These are phyloP conservation scores for Geotrichum europaeum DNA, from an alignment of 1,139 yeast genomes.

Conservation along the genomic window DNA sequence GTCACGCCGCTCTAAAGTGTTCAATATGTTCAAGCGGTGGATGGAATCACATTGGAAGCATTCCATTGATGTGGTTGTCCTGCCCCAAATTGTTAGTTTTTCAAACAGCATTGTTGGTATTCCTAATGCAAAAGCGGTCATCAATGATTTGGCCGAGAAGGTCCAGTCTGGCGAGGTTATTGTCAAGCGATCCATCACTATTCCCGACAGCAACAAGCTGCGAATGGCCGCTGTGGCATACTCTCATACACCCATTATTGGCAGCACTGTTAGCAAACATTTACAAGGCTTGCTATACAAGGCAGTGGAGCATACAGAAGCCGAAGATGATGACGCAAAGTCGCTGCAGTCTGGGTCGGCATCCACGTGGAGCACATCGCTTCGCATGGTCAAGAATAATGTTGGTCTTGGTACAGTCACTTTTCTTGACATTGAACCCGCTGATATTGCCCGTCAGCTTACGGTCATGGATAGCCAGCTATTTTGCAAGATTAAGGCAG, in stretches of 20 bases:
- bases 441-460: conserved; percentile 79
- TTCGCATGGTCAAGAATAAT: conserved; percentile 21
- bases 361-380: conserved; percentile 20
- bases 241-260: conserved; percentile 11
- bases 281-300: conserved; percentile 6
- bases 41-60: conserved; percentile 82
- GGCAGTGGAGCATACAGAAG: conserved; percentile 8
- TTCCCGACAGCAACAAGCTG: conserved; percentile 20
- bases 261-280: conserved; percentile 6
- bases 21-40: conserved; percentile 72
- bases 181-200: conserved; percentile 23
- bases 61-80: conserved; percentile 50
- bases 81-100: conserved; percentile 68
- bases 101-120: conserved; percentile 48
- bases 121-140: conserved; percentile 27
- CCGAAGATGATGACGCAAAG: conserved; percentile 9
- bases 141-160: conserved; percentile 26
- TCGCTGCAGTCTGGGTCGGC: conserved; percentile 1
- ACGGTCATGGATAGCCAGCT: conserved; percentile 73
- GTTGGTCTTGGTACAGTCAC: conserved; percentile 12
- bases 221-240: conserved; percentile 12
- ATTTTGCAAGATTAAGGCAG: conserved; percentile 60
- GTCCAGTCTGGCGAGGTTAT: conserved; percentile 21
- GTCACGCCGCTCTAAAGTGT: conserved; percentile 60
- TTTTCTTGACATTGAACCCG: conserved; percentile 64